Base-by-base conservation (phyloP, 2,329 filamentous ascomycete genomes). In the Fusarium torulosum region DNA sequence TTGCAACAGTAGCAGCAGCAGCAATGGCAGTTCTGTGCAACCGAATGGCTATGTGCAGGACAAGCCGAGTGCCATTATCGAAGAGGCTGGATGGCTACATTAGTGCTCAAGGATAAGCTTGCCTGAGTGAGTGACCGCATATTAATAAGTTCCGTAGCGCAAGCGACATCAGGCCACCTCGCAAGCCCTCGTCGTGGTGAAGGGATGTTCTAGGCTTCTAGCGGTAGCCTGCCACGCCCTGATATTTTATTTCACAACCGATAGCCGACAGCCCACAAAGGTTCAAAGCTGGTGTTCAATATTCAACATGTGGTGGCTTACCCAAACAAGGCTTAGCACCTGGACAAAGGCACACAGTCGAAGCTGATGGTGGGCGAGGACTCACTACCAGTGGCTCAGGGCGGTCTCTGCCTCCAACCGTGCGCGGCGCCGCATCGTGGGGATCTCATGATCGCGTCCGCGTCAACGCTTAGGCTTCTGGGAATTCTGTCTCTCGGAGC, bases 161-260 rank as follows among this genome's bases (percentile, higher is more conserved):
- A 66, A 73, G 73, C 69, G 58, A 73, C 63, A 73, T 73, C 71
- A 73, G 71, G 57, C 71, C 71, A 73, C 66, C 52, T 72, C 55
- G 46, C 69, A 70, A 73, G 70, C 70, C 70, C 47, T 56, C 41
- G 57, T 66, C 60, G 46, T 59, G 66, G 65, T 54, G 38, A 65
- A 51, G 53, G 52, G 47, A 52, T 57, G 62, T 66, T 72, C 70
- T 72, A 69, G 69, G 62, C 58, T 70, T 63, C 50, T 63, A 56
- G 23, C 23, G 23, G 23, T 23, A 23, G 57, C 62, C 54, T 68
- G 58, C 54, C 53, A 62, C 55, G 62, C 52, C 56, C 56, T 53
- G 55, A 59, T 55, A 66, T 66, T 64, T 59, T 44, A 29, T 21
- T 64, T 59, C 43, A 23, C 33, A 44, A 27, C 40, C 21, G 17